Base-by-base conservation (phyloP, 345 rosid species). In the Orychophragmus violaceus region DNA sequence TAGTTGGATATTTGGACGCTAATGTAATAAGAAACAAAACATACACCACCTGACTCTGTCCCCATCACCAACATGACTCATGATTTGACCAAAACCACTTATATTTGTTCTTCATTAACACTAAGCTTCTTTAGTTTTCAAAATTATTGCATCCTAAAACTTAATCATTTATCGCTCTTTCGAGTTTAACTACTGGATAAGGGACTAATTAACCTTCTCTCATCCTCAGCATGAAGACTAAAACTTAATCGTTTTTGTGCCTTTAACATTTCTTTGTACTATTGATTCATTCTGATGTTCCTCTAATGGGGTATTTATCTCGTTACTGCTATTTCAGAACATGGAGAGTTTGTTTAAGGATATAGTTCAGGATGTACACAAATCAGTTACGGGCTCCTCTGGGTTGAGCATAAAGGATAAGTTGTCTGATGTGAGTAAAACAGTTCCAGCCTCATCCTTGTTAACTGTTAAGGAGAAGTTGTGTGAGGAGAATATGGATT, bases 31-130 rank as follows among this genome's bases (percentile, higher is more conserved):
- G n/a, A 48, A 48, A 22, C 53, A 48, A 48, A 48, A 48, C 53
- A n/a, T n/a, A 11, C 52, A 48, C 52, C 52, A 48, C 52, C 52
- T 48, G 10, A 48, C 28, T 21, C 5, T 48, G 52, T 48, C 52
- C 52, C 27, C 55, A 70, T 70, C 74, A 42, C 62, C 19, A 39
- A 52, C 19, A 52, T 61, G 62, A 62, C 56, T 33, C 69, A 52
- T 70, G 74, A 62, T 53, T 53, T 53, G 69, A 70, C 68, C 45
- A 53, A 63, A 16, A 55, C 58, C 75, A 70, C 57, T 53, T 53
- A 70, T 30, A 70, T 54, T 22, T 62, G 69, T 62, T 70, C 49
- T 70, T 70, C 39, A 70, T 44, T 42, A 44, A 62, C 57, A 54
- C 13, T 54, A 71, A 62, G 24, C 49, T 25, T 39, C 27, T 46